Base-by-base conservation (phyloP, 202 grass and related monocot species). In the Panicum hallii region DNA sequence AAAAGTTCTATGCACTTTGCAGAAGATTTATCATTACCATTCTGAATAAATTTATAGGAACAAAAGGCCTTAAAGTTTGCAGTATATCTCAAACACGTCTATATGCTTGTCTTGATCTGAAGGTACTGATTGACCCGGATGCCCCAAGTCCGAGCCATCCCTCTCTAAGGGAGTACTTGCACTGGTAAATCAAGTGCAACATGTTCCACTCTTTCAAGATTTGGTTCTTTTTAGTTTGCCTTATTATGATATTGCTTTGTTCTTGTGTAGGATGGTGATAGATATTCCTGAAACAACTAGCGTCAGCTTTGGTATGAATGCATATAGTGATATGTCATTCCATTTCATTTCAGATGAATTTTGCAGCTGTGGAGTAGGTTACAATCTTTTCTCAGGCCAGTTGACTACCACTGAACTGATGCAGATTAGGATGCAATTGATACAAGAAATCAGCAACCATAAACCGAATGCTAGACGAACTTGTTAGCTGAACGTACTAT, bases 161-260 rank as follows among this genome's bases (percentile, higher is more conserved):
- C 70, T 70, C 86, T 70, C 54, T 86, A 26, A 92, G 79, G 73
- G 90, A 92, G 79, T 92, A 89, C 69, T 83, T 92, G 86, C 90
- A 89, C 73, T 89, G 86, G 90, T 92, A 83, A 79, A 44, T 61
- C 11, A 75, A 87, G 14, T 55, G 20, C 57, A 47, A 70, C 38
- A 88, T 67, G 12, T 46, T 74, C 10, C 6, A 72, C 41, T 19
- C 9, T 55, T 70, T 23, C 32, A 17, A 81, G n/a, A 58, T 84
- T 38, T 72, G 34, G 43, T 84, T 70, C 22, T 23, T 79, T 79
- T 76, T 70, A 71, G 3, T 77, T n/a, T 75, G 32, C 78, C 43
- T 74, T 11, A 17, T 82, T 86, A 86, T 72, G 15, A 75, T 67
- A 72, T 66, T 76, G 49, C 58, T 83, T 19, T 11, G 48, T 32